Evolutionary conservation across 192 early-diverging fungal genomes (phyloP).

Genomic region (Backusella westeae): DNA sequence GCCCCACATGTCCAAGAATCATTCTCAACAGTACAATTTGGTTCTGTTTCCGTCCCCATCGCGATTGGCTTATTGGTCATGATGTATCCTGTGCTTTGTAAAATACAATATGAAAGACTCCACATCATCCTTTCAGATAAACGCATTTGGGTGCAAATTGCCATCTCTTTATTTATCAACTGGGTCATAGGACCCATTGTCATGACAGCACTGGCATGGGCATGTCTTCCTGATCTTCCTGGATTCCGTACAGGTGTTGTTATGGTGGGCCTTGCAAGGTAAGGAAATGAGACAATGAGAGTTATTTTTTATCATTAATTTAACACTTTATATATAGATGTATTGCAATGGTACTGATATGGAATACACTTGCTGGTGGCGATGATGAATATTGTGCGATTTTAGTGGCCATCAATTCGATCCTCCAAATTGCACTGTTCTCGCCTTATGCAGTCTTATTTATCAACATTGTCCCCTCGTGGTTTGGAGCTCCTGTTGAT

Average conservation of each 20-base stretch:
- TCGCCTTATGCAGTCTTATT: slow-evolving; percentile 60
- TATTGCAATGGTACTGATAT: slow-evolving; percentile 81
- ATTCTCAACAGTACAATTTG: slow-evolving; percentile 56
- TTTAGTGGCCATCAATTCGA: slow-evolving; percentile 66
- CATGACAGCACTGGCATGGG: slow-evolving; percentile 70
- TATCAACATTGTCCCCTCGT: slow-evolving; percentile 47
- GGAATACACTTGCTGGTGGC: slow-evolving; percentile 67
- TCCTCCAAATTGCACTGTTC: slow-evolving; percentile 65
- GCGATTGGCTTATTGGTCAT: slow-evolving; percentile 64
- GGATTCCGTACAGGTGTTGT: slow-evolving; percentile 67
- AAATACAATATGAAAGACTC: slow-evolving; percentile 50
- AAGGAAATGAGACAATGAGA: background rate
- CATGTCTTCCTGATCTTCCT: slow-evolving; percentile 60
- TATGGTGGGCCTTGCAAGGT: slow-evolving; percentile 43
- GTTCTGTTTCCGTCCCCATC: slow-evolving; percentile 66
- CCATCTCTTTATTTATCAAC: slow-evolving; percentile 60
- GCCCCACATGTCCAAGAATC: slow-evolving; percentile 47
- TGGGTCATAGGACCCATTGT: slow-evolving; percentile 65
- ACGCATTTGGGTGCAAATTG: slow-evolving; percentile 52
- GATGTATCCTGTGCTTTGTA: slow-evolving; percentile 76
- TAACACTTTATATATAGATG: slow-evolving; percentile 43
- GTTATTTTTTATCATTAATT: too few relatives aligned
- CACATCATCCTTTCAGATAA: slow-evolving; percentile 34
- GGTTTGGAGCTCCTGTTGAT: slow-evolving; percentile 28
- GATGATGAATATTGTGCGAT: slow-evolving; percentile 69